Percentiles rank a stretch among this genome's conserved stretches.
phyloP scores from a whole-genome alignment of 768 basidiomycete species.

The Cyclocybe aegerita region DNA sequence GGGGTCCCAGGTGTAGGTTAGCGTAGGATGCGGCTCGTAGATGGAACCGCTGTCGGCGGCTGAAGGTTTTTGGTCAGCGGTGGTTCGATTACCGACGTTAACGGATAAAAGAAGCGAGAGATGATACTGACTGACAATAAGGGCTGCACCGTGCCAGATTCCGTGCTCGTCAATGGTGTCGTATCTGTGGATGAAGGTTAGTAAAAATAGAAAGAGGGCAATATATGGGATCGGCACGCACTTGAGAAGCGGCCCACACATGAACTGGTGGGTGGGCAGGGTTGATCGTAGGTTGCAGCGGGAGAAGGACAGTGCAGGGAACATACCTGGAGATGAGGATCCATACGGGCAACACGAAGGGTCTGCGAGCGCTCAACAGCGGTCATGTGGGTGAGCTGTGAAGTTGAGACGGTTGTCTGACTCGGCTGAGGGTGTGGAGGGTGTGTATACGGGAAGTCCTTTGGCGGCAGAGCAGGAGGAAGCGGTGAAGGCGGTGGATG shows the following conservation, averaged over 20 bases:
- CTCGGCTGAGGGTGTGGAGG: slow-evolving; percentile 16
- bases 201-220: slow-evolving; percentile 1
- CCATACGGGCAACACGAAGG: slow-evolving; percentile 63
- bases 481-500: slow-evolving; percentile 34
- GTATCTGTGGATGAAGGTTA: slow-evolving; percentile 45
- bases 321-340: slow-evolving; percentile 71
- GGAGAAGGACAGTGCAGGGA: not conserved
- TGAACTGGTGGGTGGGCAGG: slow-evolving; percentile 47
- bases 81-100: not conserved
- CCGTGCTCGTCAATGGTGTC: slow-evolving; percentile 80
- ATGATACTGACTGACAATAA: slow-evolving; percentile 77
- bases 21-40: slow-evolving; percentile 70
- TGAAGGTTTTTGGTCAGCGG: slow-evolving; percentile 21
- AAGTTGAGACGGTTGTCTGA: slow-evolving; percentile 32
- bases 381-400: slow-evolving; percentile 47
- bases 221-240: slow-evolving; percentile 18
- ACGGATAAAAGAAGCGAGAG: not conserved
- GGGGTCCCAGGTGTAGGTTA: slow-evolving; percentile 78
- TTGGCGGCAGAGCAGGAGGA: slow-evolving; percentile 49
- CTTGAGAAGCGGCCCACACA: slow-evolving; percentile 86
- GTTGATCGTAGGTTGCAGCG: not conserved
- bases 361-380: slow-evolving; percentile 67
- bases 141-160: slow-evolving; percentile 84
- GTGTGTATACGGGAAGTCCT: slow-evolving; percentile 34
- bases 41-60: slow-evolving; percentile 78